Evolutionary conservation across 2,329 filamentous ascomycete genomes (phyloP).

Genomic region (Aulographum hederae): DNA sequence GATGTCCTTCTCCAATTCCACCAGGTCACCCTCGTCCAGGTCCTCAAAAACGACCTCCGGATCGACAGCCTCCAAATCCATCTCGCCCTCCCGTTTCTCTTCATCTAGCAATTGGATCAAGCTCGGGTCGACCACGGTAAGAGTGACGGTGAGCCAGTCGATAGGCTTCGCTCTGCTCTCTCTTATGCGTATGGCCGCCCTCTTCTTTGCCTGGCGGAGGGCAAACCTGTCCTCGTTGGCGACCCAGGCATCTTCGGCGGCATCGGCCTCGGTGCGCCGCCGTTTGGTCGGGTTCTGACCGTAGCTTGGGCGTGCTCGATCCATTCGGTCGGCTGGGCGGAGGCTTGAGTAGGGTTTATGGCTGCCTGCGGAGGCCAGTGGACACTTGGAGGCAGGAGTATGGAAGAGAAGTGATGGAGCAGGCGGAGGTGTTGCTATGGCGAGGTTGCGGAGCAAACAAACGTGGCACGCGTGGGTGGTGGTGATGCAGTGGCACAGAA

Average conservation of each 20-base stretch:
- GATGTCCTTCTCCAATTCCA: slow-evolving; percentile 69
- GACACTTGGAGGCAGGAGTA: too few species aligned
- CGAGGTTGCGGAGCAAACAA: too few species aligned
- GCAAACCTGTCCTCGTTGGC: slow-evolving; percentile 94
- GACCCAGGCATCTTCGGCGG: slow-evolving; percentile 47
- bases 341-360: slow-evolving; percentile 16
- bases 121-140: slow-evolving; percentile 74
- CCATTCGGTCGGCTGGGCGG: slow-evolving; percentile 7
- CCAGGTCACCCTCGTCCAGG: slow-evolving; percentile 46
- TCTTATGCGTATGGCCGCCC: slow-evolving; percentile 84
- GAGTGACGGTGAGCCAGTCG: slow-evolving; percentile 80
- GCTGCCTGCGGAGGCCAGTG: slow-evolving; percentile 10
- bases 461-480: too few species aligned
- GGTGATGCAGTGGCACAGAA: too few species aligned
- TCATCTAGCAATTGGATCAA: slow-evolving; percentile 39
- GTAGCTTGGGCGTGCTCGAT: too few species aligned
- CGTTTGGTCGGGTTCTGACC: slow-evolving; percentile 23
- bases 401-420: too few species aligned
- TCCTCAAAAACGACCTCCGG: slow-evolving; percentile 67
- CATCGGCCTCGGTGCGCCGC: slow-evolving; percentile 23
- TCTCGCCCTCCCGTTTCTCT: slow-evolving; percentile 64
- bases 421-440: too few species aligned
- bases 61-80: slow-evolving; percentile 56
- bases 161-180: slow-evolving; percentile 82
- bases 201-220: slow-evolving; percentile 92